Evolutionary conservation across 2,329 filamentous ascomycete genomes (phyloP).

Genomic region (Colletotrichum viniferum): DNA sequence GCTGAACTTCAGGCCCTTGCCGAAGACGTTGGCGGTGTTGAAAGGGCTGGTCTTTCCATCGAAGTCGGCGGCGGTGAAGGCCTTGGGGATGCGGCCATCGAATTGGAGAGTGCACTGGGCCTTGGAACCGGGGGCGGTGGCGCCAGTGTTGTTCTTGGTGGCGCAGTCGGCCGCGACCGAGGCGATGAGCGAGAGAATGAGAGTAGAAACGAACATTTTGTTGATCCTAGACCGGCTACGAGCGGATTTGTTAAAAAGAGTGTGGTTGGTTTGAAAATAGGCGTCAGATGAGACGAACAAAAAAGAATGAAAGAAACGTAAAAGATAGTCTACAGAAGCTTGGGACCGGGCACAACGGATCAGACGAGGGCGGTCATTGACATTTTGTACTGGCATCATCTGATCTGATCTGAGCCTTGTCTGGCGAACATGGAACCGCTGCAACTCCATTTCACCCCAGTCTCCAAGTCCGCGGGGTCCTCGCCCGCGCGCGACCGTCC

Average conservation of each 20-base stretch:
- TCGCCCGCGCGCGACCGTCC: neutral
- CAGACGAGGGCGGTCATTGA: neutral
- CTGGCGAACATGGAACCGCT: neutral
- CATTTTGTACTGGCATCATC: conserved; percentile 12
- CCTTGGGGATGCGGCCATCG: conserved; percentile 49
- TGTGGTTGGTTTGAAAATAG: neutral
- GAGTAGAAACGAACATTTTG: conserved; percentile 15
- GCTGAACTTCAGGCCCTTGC: conserved; percentile 55
- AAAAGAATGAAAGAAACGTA: conserved; percentile 10
- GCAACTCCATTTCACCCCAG: neutral
- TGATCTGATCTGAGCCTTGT: neutral
- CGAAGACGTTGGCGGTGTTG: conserved; percentile 57
- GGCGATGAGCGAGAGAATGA: conserved; percentile 13
- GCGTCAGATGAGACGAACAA: conserved; percentile 12
- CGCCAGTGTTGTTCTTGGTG: conserved; percentile 11
- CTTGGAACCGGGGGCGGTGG: neutral
- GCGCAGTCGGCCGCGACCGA: conserved; percentile 3
- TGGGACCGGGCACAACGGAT: neutral
- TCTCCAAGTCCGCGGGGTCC: neutral
- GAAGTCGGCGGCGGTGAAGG: conserved; percentile 42
- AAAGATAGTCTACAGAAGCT: conserved; percentile 5
- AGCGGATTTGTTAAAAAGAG: conserved; percentile 8
- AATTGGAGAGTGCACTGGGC: conserved; percentile 45
- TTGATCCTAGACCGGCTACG: conserved; percentile 18
- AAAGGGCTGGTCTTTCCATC: conserved; percentile 51